Conservation (phyloP, 2,329 filamentous ascomycete genomes). For the Acephala macrosclerotiorum region DNA sequence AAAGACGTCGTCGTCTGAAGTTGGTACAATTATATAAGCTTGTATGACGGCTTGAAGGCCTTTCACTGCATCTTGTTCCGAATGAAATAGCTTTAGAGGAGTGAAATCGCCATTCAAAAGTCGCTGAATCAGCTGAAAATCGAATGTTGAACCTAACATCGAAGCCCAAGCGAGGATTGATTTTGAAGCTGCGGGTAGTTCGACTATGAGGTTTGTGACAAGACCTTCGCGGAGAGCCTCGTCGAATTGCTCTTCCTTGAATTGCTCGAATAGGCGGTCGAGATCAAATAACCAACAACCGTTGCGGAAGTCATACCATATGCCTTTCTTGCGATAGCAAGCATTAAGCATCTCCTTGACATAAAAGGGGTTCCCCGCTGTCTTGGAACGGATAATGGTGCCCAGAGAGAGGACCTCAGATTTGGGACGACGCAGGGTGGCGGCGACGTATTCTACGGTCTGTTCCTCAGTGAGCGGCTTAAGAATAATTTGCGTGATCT, state of each 20-base stretch:
- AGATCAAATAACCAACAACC: slow-evolving; percentile 84
- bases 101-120: slow-evolving; percentile 79
- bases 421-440: slow-evolving; percentile 76
- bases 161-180: slow-evolving; percentile 86
- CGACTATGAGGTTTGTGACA: slow-evolving; percentile 77
- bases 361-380: slow-evolving; percentile 86
- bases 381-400: slow-evolving; percentile 77
- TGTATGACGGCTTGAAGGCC: slow-evolving; percentile 84
- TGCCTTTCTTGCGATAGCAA: slow-evolving; percentile 83
- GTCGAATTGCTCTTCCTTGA: slow-evolving; percentile 78
- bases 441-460: slow-evolving; percentile 82
- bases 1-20: slow-evolving; percentile 85
- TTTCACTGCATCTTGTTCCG: slow-evolving; percentile 72
- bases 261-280: slow-evolving; percentile 70
- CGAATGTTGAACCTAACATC: slow-evolving; percentile 81
- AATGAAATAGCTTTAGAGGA: slow-evolving; percentile 54
- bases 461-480: slow-evolving; percentile 78
- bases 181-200: slow-evolving; percentile 76
- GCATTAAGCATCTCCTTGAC: slow-evolving; percentile 88
- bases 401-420: slow-evolving; percentile 79
- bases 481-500: slow-evolving; percentile 74
- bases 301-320: slow-evolving; percentile 88
- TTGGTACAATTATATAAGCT: slow-evolving; percentile 80
- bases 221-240: slow-evolving; percentile 84
- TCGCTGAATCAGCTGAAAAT: slow-evolving; percentile 79